Evolutionary conservation across 192 early-diverging fungal genomes (phyloP).

Genomic region (Geranomyces variabilis): DNA sequence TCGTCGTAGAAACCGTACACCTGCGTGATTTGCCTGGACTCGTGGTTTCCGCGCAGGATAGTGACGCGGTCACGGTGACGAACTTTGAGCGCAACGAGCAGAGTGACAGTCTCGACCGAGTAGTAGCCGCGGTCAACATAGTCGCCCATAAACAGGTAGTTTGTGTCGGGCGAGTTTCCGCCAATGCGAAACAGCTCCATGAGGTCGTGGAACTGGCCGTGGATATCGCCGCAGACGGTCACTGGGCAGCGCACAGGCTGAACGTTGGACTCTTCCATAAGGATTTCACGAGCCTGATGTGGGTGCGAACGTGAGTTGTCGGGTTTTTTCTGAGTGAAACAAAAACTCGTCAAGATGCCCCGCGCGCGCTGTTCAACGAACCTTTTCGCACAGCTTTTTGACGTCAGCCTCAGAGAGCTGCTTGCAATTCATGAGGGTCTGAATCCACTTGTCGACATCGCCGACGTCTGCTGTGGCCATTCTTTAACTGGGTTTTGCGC

Average conservation of each 20-base stretch:
- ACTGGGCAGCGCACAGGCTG: slow-evolving; percentile 95
- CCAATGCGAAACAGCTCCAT: slow-evolving; percentile 93
- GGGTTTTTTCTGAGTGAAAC: too few relatives aligned
- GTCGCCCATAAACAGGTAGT: slow-evolving; percentile 92
- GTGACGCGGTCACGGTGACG: slow-evolving; percentile 94
- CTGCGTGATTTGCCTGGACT: slow-evolving; percentile 93
- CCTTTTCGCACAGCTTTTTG: slow-evolving; percentile 97
- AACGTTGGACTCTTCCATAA: slow-evolving; percentile 95
- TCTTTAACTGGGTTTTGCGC: too few relatives aligned
- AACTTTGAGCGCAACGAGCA: slow-evolving; percentile 92
- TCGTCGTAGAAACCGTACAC: slow-evolving; percentile 99
- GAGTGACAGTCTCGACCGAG: slow-evolving; percentile 93
- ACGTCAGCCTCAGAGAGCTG: slow-evolving; percentile 92
- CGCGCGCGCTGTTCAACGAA: slow-evolving; percentile 36
- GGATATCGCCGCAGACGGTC: slow-evolving; percentile 98
- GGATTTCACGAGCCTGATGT: slow-evolving; percentile 87
- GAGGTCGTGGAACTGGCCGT: slow-evolving; percentile 97
- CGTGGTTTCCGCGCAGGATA: slow-evolving; percentile 92
- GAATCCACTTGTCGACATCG: slow-evolving; percentile 92
- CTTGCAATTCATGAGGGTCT: slow-evolving; percentile 90
- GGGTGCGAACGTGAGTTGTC: too few relatives aligned
- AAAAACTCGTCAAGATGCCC: neutral
- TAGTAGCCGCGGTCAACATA: slow-evolving; percentile 87
- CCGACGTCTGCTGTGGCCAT: slow-evolving; percentile 14
- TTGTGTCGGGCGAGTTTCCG: slow-evolving; percentile 94